Percentiles rank a stretch among this genome's conserved stretches.
These are phyloP conservation scores for Barnettozyma sucrosica DNA, from an alignment of 805 yeast genomes.

Conservation along the genomic window DNA sequence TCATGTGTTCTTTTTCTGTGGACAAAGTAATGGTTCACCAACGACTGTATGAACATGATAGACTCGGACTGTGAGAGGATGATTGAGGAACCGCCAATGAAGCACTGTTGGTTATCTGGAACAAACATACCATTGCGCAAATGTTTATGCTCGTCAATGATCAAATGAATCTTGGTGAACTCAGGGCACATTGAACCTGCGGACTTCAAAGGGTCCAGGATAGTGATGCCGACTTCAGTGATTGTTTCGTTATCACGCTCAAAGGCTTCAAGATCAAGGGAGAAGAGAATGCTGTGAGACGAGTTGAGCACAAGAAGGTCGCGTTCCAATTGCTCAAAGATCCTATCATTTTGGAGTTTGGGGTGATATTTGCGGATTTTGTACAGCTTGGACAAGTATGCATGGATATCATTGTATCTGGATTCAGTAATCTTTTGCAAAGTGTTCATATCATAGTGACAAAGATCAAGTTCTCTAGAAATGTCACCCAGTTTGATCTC, in stretches of 20 bases:
- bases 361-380: slow-evolving; percentile 12
- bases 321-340: slow-evolving; percentile 6
- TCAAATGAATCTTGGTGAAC: slow-evolving; percentile 37
- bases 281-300: slow-evolving; percentile 24
- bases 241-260: slow-evolving; percentile 38
- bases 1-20: slow-evolving; percentile 24
- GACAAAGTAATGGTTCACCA: slow-evolving; percentile 39
- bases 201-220: slow-evolving; percentile 50
- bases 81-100: slow-evolving; percentile 44
- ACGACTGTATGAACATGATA: slow-evolving; percentile 33
- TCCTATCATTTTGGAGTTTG: slow-evolving; percentile 6
- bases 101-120: slow-evolving; percentile 46
- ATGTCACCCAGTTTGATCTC: not conserved
- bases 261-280: slow-evolving; percentile 54
- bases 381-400: slow-evolving; percentile 6
- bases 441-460: not conserved
- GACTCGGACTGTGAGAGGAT: slow-evolving; percentile 35
- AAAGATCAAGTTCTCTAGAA: slow-evolving; percentile 1
- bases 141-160: slow-evolving; percentile 38
- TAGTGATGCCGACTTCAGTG: slow-evolving; percentile 54
- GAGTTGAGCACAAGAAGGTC: slow-evolving; percentile 11
- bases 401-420: slow-evolving; percentile 4
- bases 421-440: slow-evolving; percentile 5
- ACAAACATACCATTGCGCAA: slow-evolving; percentile 48
- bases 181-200: slow-evolving; percentile 33